Conservation (phyloP, 306 rosid species). For the Ormosia semicastrata region DNA sequence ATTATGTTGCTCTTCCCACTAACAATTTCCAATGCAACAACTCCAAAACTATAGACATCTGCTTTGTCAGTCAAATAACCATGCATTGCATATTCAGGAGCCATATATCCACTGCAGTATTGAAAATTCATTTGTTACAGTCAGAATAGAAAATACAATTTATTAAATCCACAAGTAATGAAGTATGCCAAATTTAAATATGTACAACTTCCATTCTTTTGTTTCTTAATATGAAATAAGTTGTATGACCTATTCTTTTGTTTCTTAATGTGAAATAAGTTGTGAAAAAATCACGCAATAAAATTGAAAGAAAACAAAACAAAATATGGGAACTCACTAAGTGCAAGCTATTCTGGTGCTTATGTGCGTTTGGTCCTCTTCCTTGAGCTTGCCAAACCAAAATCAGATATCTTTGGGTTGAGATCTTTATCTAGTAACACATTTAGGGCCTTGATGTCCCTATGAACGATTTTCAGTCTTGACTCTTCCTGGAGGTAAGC, state of each 20-base stretch:
- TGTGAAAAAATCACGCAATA: no score
- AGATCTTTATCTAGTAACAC: no score
- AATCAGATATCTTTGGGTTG: conserved; percentile 44
- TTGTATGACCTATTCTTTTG: no score
- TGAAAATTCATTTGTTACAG: not conserved
- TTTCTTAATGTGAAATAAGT: no score
- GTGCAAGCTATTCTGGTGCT: conserved; percentile 31
- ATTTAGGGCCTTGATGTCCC: no score
- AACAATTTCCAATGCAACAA: conserved; percentile 53
- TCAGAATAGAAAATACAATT: no score
- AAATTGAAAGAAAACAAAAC: no score
- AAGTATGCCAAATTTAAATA: no score
- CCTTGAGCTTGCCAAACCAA: conserved; percentile 56
- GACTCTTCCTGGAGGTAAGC: conserved; percentile 64
- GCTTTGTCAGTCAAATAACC: conserved; percentile 72
- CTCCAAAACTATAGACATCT: conserved; percentile 73
- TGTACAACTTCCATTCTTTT: no score
- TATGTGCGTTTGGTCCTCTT: conserved; percentile 8
- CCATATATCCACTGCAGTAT: conserved; percentile 52
- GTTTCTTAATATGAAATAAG: no score
- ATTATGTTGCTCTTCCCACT: conserved; percentile 52
- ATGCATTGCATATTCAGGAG: conserved; percentile 63
- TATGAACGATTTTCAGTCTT: conserved; percentile 41
- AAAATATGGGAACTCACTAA: conserved; percentile 25
- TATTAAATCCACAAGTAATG: no score